phyloP scores from a whole-genome alignment of 2,329 filamentous ascomycete genomes.

The Teratosphaeria gauchensis region DNA sequence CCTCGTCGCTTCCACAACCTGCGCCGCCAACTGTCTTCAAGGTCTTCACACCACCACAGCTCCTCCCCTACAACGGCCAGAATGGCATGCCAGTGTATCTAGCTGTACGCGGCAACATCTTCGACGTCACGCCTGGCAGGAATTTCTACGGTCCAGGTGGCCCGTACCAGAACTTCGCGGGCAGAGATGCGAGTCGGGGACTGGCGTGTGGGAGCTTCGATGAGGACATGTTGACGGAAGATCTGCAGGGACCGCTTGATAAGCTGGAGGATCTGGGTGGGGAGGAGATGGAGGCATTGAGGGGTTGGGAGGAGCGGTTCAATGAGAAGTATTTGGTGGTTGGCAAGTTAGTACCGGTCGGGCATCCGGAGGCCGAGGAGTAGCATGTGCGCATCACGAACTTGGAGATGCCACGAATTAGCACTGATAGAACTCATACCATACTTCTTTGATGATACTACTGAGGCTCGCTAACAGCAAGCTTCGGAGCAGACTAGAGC shows the following conservation, averaged over 20 bases:
- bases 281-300: slow-evolving; percentile 73
- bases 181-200: slow-evolving; percentile 78
- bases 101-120: slow-evolving; percentile 81
- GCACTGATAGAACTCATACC: too few species aligned
- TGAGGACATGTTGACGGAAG: slow-evolving; percentile 86
- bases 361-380: not conserved
- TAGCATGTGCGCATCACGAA: not conserved
- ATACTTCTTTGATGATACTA: too few species aligned
- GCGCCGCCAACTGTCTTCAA: slow-evolving; percentile 73
- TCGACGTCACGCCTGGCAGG: slow-evolving; percentile 76
- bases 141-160: slow-evolving; percentile 96
- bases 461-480: too few species aligned
- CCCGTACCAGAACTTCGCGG: slow-evolving; percentile 93
- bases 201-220: slow-evolving; percentile 90
- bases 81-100: slow-evolving; percentile 71
- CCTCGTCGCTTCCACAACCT: slow-evolving; percentile 40
- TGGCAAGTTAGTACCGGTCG: slow-evolving; percentile 64
- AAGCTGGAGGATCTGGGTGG: slow-evolving; percentile 58
- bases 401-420: too few species aligned
- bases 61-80: slow-evolving; percentile 77
- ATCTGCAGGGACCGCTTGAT: slow-evolving; percentile 76
- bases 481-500: too few species aligned
- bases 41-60: slow-evolving; percentile 69
- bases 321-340: slow-evolving; percentile 92
- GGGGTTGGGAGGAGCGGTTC: slow-evolving; percentile 91